Evolutionary conservation across 345 rosid genomes (phyloP).

Genomic region (Capsella bursapastoris): DNA sequence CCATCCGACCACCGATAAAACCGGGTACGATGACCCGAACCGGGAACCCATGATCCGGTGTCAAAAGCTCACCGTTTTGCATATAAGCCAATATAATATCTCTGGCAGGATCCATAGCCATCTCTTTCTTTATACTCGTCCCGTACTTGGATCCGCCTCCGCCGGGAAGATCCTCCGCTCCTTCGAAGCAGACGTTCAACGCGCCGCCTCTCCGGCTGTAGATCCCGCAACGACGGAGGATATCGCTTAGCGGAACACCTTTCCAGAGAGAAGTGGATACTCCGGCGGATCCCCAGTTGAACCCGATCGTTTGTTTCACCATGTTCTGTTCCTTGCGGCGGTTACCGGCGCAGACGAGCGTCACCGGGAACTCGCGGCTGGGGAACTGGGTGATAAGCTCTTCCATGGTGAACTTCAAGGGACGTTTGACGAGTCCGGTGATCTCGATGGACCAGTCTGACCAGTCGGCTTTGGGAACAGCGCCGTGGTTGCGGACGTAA

Average conservation of each 20-base stretch:
- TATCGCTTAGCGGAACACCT: conserved; percentile 66
- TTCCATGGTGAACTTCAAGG: conserved; percentile 75
- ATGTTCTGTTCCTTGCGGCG: conserved; percentile 93
- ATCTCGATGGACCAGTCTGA: conserved; percentile 78
- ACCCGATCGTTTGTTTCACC: conserved; percentile 82
- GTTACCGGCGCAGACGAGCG: conserved; percentile 92
- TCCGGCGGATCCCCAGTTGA: conserved; percentile 94
- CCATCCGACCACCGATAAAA: conserved; percentile 93
- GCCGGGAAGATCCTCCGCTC: conserved; percentile 91
- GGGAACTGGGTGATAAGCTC: conserved; percentile 67
- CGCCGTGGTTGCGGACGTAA: conserved; percentile 92
- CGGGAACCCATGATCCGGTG: conserved; percentile 95
- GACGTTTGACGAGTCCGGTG: conserved; percentile 74
- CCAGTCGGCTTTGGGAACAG: conserved; percentile 75
- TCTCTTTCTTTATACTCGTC: conserved; percentile 69
- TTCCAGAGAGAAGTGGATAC: conserved; percentile 86
- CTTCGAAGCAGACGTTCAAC: conserved; percentile 88
- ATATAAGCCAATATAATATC: conserved; percentile 87
- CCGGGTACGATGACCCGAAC: conserved; percentile 87
- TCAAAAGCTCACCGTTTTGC: conserved; percentile 87
- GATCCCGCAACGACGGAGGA: conserved; percentile 78
- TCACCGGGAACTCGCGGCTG: conserved; percentile 72
- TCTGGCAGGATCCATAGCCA: conserved; percentile 82
- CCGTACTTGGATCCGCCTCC: conserved; percentile 97
- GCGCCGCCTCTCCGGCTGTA: conserved; percentile 66